Evolutionary conservation across 768 basidiomycete species (phyloP), one percentile per base, ranked within the genome.

Genomic region (Podaxis sp.): DNA sequence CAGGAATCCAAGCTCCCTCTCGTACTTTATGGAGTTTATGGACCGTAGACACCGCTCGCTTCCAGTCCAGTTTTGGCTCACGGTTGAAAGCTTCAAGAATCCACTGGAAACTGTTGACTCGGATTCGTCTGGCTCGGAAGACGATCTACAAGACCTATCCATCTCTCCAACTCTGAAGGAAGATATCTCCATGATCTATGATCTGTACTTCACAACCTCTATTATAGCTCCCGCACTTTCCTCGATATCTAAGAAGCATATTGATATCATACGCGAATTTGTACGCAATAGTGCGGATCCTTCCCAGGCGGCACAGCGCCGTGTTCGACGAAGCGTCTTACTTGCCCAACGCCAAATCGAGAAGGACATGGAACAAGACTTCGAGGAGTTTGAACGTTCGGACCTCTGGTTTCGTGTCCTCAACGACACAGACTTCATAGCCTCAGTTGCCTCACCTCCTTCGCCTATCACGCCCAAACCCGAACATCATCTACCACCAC

Each of bases 21-120:
- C 93, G 2, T 96, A 97, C 72, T 93, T 96, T 76, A 95, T 98
- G 89, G 97, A 99, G 77, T 97, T 93, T 68, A 96, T 98, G 93
- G 97, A 98, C 67, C 85, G 97, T 13, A 85, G 91, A 7, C 82
- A 87, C 63, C 86, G 90, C 33, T 91, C 95, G 12, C 70, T 93
- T 12, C 85, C 94, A 9, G 93, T 97, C 2, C 96, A 98, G 66
- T 99, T 98, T 75, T 98, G 96, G 96, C 79, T 98, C 1, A 94
- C 94, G 0, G 93, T 98, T 2, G 95, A 99, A 76, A 94, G 93
- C 62, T 96, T 98, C 82, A 98, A 98, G 76, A 94, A 96, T 67
- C 97, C 97, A 0, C 76, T 99, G 27, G 96, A 97, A 73, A 84
- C 86, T 2, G 82, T 90, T 4, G 89, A 94, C 66, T 89, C 85